These are phyloP conservation scores for Penicillium glabrum DNA, from an alignment of 2,329 filamentous ascomycete genomes.

Conservation along the genomic window DNA sequence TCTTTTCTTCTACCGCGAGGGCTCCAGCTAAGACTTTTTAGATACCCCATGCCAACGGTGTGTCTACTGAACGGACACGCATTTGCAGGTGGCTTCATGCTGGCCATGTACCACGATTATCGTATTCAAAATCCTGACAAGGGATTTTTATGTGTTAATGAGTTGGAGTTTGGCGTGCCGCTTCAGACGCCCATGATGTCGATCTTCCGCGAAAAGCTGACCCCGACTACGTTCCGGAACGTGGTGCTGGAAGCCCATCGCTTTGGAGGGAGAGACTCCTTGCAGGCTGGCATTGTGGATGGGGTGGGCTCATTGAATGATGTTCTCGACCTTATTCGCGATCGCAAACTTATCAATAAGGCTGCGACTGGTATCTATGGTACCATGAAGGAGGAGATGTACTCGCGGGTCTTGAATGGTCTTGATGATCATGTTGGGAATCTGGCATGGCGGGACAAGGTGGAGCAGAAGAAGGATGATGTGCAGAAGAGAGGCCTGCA, in stretches of 20 bases:
- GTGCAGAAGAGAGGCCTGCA: conserved; percentile 44
- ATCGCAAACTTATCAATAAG: conserved; percentile 62
- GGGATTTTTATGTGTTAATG: conserved; percentile 79
- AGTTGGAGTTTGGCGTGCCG: conserved; percentile 76
- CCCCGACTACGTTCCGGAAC: conserved; percentile 56
- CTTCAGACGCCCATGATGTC: conserved; percentile 71
- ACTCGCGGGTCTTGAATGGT: conserved; percentile 61
- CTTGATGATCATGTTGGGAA: conserved; percentile 56
- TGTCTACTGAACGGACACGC: conserved; percentile 78
- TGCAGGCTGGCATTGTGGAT: conserved; percentile 69
- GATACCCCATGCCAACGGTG: conserved; percentile 78
- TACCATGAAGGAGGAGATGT: conserved; percentile 73
- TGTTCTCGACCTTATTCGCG: conserved; percentile 58
- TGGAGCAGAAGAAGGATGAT: conserved; percentile 49
- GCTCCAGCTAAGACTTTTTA: conserved; percentile 21
- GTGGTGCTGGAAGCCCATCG: conserved; percentile 73
- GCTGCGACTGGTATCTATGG: conserved; percentile 67
- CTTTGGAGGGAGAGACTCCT: conserved; percentile 62
- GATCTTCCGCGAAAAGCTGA: conserved; percentile 71
- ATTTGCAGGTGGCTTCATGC: conserved; percentile 80
- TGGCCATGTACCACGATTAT: conserved; percentile 81
- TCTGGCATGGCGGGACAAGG: conserved; percentile 42
- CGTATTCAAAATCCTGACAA: conserved; percentile 68
- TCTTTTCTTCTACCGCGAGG: background rate
- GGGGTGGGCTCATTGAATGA: conserved; percentile 65